phyloP scores from a whole-genome alignment of 202 grass and related monocot genomes.

The Setaria italica region DNA sequence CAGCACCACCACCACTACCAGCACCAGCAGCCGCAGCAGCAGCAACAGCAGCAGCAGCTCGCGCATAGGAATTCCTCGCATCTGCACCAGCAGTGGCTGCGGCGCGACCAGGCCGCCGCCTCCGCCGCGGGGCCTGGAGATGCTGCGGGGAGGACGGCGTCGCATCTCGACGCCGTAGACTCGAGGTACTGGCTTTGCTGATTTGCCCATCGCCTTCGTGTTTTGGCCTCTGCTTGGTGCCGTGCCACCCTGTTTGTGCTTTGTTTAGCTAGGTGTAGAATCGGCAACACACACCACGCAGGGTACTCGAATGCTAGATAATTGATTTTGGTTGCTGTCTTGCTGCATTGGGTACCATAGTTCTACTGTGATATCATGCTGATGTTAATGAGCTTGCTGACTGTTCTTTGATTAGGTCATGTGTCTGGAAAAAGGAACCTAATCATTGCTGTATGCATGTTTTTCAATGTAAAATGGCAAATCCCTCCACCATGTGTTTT shows the following conservation, averaged over 20 bases:
- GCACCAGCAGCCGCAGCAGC: constrained; percentile 23
- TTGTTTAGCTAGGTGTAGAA: neutral
- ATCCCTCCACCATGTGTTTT: neutral
- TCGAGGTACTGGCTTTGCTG: constrained; percentile 52
- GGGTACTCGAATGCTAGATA: neutral
- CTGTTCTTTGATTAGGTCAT: neutral
- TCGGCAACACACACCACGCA: neutral
- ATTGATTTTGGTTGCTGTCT: constrained; percentile 6
- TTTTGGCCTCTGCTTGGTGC: neutral
- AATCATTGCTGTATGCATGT: neutral
- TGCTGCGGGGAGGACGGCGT: constrained; percentile 32
- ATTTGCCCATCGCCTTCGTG: neutral
- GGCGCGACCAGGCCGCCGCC: constrained; percentile 52
- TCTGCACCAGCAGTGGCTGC: constrained; percentile 62
- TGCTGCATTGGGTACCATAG: neutral
- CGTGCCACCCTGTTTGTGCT: neutral
- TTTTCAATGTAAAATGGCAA: neutral
- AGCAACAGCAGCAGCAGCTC: constrained; percentile 34
- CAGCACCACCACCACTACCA: constrained; percentile 44
- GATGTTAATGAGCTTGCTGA: neutral
- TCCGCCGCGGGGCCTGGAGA: constrained; percentile 47
- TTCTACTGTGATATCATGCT: constrained; percentile 15
- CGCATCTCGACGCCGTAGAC: constrained; percentile 48
- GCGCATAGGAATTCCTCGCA: constrained; percentile 44
- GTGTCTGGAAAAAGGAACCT: neutral